A percentile compares a stretch with the other conserved stretches of the same genome.
phyloP scores from a whole-genome alignment of 208 protist genomes.

The Trypanosoma theileri region DNA sequence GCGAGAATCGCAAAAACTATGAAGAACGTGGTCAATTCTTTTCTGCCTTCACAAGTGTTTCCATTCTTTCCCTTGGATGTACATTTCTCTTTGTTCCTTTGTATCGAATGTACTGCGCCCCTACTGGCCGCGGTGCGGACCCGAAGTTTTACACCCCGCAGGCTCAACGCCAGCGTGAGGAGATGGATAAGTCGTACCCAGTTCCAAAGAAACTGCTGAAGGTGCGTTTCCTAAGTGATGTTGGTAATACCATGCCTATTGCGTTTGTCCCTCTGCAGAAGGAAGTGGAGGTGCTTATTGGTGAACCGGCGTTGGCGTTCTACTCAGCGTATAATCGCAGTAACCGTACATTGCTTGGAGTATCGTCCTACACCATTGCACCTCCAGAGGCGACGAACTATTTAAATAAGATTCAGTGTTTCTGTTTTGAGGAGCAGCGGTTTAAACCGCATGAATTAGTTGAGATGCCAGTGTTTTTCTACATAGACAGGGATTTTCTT shows the following conservation, averaged over 20 bases:
- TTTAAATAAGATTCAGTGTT: constrained; percentile 98
- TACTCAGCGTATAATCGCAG: constrained; percentile 91
- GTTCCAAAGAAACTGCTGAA: constrained; percentile 81
- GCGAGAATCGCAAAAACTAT: constrained; percentile 50
- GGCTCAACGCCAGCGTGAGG: constrained; percentile 58
- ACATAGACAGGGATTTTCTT: constrained; percentile 94
- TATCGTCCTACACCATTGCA: constrained; percentile 91
- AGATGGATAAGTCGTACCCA: constrained; percentile 69
- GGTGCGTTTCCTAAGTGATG: constrained; percentile 81
- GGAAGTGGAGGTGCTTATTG: constrained; percentile 88
- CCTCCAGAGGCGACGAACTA: constrained; percentile 92
- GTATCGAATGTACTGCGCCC: constrained; percentile 88
- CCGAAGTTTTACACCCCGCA: constrained; percentile 86
- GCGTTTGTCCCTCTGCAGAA: constrained; percentile 91
- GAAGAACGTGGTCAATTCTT: constrained; percentile 86
- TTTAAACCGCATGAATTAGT: constrained; percentile 95
- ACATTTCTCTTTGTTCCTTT: constrained; percentile 90
- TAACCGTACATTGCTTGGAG: constrained; percentile 80
- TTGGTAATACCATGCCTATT: constrained; percentile 90
- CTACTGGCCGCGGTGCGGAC: constrained; percentile 74
- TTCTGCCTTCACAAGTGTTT: constrained; percentile 74
- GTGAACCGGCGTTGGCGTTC: constrained; percentile 87
- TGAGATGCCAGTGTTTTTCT: constrained; percentile 97
- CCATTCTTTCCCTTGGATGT: constrained; percentile 79
- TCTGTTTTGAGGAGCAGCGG: constrained; percentile 96